Evolutionary conservation across 768 basidiomycete species (phyloP), one percentile per base, ranked within the genome.

Genomic region (Amanita molliuscula): DNA sequence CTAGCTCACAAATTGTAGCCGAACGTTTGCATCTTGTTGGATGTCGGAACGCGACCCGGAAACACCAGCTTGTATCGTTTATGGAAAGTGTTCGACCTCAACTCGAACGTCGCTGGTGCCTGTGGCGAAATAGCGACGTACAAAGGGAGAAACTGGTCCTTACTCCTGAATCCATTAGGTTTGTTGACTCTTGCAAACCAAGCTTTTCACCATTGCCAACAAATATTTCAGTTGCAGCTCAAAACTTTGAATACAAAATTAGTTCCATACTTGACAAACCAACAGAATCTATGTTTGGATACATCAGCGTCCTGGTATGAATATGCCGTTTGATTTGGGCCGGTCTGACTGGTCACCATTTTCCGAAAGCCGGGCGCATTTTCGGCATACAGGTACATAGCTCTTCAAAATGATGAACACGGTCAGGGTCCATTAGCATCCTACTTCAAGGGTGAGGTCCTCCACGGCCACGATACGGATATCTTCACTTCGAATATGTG

Each of bases 401-500:
- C 92, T 0, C 62, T 97, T 51, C 86, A 88, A 63, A 96, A 97
- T 57, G 78, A 93, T 59, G 77, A 78, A 54, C 67, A 71, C 16
- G 94, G 93, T 0, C 70, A 77, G 20, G 95, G 95, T 0, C 95
- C 95, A 4, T 68, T 98, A 3, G 88, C 91, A 11, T 93, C 94
- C 13, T 99, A 99, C 64, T 99, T 99, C 74, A 88, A 97, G 62
- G 96, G 96, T 7, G 96, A 99, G 62, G 75, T 85, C 18, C 65
- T 90, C 21, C 82, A 86, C 56, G 89, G 88, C 8, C 77, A 81
- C 25, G 86, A 89, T 60, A 87, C 89, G 0, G 90, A 93, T 60
- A 91, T 95, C 40, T 93, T 93, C 65, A 94, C 90, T 4, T 92
- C 92, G 6, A 96, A 96, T 59, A 95, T 95, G 92, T 97, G 87